Base-by-base conservation (phyloP, 176 grass and related monocot genomes). In the Raddia guianensis region DNA sequence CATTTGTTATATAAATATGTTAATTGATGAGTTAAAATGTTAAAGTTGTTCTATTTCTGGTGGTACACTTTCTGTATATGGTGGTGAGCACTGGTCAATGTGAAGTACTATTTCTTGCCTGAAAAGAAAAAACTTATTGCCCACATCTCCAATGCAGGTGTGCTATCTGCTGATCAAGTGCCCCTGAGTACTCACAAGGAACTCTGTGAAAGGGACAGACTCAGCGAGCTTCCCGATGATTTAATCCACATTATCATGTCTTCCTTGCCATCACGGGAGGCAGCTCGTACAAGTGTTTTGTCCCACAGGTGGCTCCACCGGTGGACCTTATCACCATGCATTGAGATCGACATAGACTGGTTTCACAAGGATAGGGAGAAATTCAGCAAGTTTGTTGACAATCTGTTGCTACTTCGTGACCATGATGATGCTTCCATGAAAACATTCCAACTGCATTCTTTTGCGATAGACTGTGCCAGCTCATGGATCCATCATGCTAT, bases 381-480 rank as follows among this genome's bases (percentile, higher is more conserved):
- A 51, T 72, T 72, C 69, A 51, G 69, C 20, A 72, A 8, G 21
- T 72, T 72, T 5, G 48, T 72, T 16, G 69, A 72, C 47, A 20
- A 51, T 33, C 21, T 72, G 6, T 52, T 72, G 46, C 48, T 72
- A 72, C 48, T 13, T 48, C 69, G 69, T 32, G 21, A 35, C 19
- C 18, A 11, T 27, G 67, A 3, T 69, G 21, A 49, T 72, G 19
- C 13, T 52, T 46, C 21, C n/a, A 32, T 72, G 12, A 19, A 72
- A 8, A 72, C 48, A 8, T 72, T 72, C 20, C 48, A 34, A 7
- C 47, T 72, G 27, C 12, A 52, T 5, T 50, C 69, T 52, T 52
- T 51, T 72, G 69, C 69, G 9, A 34, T 72, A 35, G 69, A 51
- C 47, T 48, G 13, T 7, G 69, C 48, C 12, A 72, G 3, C n/a